A percentile compares a stretch with the other conserved stretches of the same genome.
Conservation (phyloP, 129 eudicot genomes). For the Ambrosia artemisiifolia region DNA sequence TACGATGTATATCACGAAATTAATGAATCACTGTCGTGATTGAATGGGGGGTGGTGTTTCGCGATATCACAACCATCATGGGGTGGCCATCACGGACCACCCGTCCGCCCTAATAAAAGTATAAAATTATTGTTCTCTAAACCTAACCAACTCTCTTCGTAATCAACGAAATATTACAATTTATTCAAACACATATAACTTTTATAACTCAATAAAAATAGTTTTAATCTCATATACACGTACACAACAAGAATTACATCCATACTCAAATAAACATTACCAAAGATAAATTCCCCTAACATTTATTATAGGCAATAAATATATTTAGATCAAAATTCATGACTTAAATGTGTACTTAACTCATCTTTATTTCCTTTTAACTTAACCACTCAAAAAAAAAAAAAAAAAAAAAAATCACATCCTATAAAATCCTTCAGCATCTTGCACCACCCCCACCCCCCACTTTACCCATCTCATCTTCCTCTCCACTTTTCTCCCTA, state of each 20-base stretch:
- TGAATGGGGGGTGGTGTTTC: too few species aligned
- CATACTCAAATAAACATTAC: not conserved
- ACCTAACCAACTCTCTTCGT: too few species aligned
- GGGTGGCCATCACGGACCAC: too few species aligned
- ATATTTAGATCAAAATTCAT: not conserved
- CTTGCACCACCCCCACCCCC: conserved; percentile 25
- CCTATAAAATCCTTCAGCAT: conserved; percentile 32
- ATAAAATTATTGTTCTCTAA: too few species aligned
- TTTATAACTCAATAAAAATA: not conserved
- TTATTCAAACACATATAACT: too few species aligned
- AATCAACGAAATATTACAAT: too few species aligned
- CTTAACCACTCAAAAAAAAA: not conserved
- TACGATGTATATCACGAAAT: too few species aligned
- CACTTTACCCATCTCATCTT: conserved; percentile 21
- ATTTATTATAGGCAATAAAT: not conserved
- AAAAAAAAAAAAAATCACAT: not conserved
- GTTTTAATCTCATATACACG: not conserved
- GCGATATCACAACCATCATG: too few species aligned
- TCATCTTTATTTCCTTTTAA: too few species aligned
- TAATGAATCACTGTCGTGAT: too few species aligned
- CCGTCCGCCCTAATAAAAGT: too few species aligned
- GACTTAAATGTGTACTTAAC: not conserved
- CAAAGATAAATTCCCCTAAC: not conserved
- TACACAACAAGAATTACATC: not conserved
- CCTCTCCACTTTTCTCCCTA: conserved; percentile 1